Percentiles rank a stretch among this genome's conserved stretches.
Conservation (phyloP, 2,329 filamentous ascomycete species). For the Aspergillus sp. region DNA sequence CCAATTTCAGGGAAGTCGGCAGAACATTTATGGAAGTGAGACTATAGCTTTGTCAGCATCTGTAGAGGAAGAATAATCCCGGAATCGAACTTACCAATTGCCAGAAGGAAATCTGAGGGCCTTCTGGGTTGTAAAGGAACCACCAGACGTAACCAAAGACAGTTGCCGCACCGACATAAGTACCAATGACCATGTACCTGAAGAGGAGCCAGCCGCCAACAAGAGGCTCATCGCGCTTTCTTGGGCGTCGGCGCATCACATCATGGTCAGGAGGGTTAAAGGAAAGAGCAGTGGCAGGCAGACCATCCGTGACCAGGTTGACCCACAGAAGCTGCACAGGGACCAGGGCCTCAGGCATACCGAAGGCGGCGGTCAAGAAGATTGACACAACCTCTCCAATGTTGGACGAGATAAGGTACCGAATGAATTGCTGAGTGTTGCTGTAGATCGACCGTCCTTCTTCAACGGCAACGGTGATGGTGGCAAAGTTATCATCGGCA, state of each 20-base stretch:
- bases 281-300: constrained; percentile 92
- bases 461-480: constrained; percentile 93
- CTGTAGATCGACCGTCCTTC: constrained; percentile 98
- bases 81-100: constrained; percentile 64
- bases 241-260: constrained; percentile 90
- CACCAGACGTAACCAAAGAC: constrained; percentile 99
- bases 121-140: constrained; percentile 94
- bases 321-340: constrained; percentile 98
- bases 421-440: constrained; percentile 99
- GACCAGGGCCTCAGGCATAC: constrained; percentile 96
- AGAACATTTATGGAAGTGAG: constrained; percentile 93
- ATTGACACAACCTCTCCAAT: constrained; percentile 99
- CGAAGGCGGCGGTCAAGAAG: constrained; percentile 92
- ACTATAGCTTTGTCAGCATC: constrained; percentile 39
- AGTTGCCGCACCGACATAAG: constrained; percentile 91
- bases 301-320: constrained; percentile 95
- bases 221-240: constrained; percentile 89
- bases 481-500: constrained; percentile 98
- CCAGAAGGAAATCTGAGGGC: constrained; percentile 88
- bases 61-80: constrained; percentile 7
- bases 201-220: constrained; percentile 97
- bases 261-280: constrained; percentile 99
- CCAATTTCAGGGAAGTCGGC: constrained; percentile 84
- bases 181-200: constrained; percentile 94
- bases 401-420: constrained; percentile 98